Evolutionary conservation across 2,329 filamentous ascomycete species (phyloP).

Genomic region (Coleophoma cylindrospora): DNA sequence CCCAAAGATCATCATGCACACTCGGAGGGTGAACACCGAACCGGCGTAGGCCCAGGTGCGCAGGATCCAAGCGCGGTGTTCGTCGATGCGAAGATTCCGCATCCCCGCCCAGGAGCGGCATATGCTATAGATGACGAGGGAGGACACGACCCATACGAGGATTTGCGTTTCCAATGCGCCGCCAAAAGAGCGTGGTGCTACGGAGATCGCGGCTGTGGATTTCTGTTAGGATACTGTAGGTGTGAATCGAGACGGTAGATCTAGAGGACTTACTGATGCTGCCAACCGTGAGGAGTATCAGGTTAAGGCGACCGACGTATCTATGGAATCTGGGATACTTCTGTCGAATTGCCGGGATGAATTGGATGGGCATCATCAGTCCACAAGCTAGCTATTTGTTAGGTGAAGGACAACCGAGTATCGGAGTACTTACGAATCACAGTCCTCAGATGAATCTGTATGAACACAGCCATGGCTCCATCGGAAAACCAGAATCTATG

Average conservation of each 20-base stretch:
- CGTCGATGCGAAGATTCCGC: conserved; percentile 3
- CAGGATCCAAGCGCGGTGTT: conserved; percentile 6
- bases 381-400: conserved; percentile 6
- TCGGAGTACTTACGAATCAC: conserved; percentile 7
- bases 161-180: conserved; percentile 6
- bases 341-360: conserved; percentile 7
- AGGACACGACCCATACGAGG: background rate
- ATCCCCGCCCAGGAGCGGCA: conserved; percentile 6
- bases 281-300: conserved; percentile 4
- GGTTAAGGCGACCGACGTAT: conserved; percentile 2
- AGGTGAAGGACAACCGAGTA: background rate
- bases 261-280: conserved; percentile 8
- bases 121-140: background rate
- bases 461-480: background rate
- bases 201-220: conserved; percentile 3
- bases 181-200: conserved; percentile 3
- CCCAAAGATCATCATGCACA: conserved; percentile 1
- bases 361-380: conserved; percentile 8
- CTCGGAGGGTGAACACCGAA: conserved; percentile 5
- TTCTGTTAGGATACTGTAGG: background rate
- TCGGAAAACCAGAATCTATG: conserved; percentile 3
- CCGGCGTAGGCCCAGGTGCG: conserved; percentile 6
- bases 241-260: background rate
- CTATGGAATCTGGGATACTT: conserved; percentile 5
- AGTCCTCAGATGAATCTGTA: conserved; percentile 7